A percentile compares a stretch with the other conserved stretches of the same genome.
Conservation (phyloP, 805 yeast genomes). For the Candida patagonica region DNA sequence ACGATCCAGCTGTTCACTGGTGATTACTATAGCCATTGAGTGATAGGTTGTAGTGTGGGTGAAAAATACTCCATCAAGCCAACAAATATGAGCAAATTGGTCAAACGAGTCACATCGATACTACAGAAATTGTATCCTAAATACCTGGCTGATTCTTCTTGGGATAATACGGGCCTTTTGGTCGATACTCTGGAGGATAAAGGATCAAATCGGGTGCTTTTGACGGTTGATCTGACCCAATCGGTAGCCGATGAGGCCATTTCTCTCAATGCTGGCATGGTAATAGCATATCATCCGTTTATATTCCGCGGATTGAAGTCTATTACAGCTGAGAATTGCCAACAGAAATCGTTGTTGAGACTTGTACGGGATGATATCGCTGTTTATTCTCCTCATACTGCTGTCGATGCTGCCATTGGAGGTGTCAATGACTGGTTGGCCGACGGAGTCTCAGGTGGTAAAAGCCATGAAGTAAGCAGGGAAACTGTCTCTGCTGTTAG, state of each 20-base stretch:
- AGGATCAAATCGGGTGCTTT: conserved; percentile 31
- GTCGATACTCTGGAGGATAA: conserved; percentile 45
- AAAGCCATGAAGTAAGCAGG: conserved; percentile 18
- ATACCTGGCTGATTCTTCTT: conserved; percentile 69
- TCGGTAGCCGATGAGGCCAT: conserved; percentile 84
- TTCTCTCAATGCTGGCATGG: conserved; percentile 38
- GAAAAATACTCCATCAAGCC: too few species aligned
- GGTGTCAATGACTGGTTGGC: conserved; percentile 94
- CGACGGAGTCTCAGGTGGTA: conserved; percentile 40
- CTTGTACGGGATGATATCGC: conserved; percentile 70
- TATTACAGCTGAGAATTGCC: conserved; percentile 62
- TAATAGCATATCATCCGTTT: conserved; percentile 87
- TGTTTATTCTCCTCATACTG: conserved; percentile 94
- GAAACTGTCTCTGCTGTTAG: conserved; percentile 38
- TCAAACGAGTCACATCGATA: conserved; percentile 1
- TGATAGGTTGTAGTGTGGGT: too few species aligned
- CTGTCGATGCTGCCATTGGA: conserved; percentile 84
- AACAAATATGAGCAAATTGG: conserved; percentile 1
- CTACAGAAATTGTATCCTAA: conserved; percentile 76
- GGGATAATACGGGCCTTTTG: conserved; percentile 94
- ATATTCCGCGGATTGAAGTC: conserved; percentile 81
- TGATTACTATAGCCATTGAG: too few species aligned
- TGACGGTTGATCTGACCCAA: conserved; percentile 80
- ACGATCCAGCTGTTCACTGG: conserved; percentile 34
- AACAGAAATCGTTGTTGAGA: conserved; percentile 65